phyloP scores from a whole-genome alignment of 345 rosid genomes.

The Eucalyptus marginata region DNA sequence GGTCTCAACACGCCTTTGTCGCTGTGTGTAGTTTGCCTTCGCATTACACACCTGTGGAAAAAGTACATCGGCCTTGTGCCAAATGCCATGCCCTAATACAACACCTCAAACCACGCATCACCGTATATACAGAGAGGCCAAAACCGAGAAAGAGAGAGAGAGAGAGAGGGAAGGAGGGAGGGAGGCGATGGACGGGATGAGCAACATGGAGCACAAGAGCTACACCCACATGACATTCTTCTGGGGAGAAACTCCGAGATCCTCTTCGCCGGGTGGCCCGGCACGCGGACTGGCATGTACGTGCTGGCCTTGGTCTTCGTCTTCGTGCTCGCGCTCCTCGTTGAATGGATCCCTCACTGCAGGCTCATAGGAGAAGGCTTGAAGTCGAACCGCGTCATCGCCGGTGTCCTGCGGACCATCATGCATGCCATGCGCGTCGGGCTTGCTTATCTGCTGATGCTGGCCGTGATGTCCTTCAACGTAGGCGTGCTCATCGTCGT shows the following conservation, averaged over 20 bases:
- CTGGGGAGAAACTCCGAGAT: conserved; percentile 18
- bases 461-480: conserved; percentile 81
- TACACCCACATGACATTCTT: conserved; percentile 28
- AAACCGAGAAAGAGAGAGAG: not conserved
- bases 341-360: conserved; percentile 20
- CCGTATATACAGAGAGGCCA: not conserved
- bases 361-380: not conserved
- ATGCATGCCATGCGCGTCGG: conserved; percentile 37
- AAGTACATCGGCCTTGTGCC: not conserved
- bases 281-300: conserved; percentile 15
- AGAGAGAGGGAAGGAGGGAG: not conserved
- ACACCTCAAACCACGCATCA: not conserved
- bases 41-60: not conserved
- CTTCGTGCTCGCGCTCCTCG: conserved; percentile 7
- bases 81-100: not conserved
- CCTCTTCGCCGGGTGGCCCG: conserved; percentile 38
- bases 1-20: not conserved
- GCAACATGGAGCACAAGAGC: not conserved
- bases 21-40: not conserved
- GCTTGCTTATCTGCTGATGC: conserved; percentile 59
- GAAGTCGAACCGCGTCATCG: not conserved
- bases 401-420: conserved; percentile 32
- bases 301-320: conserved; percentile 11
- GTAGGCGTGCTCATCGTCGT: conserved; percentile 59
- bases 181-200: conserved; percentile 3